Evolutionary conservation across 768 basidiomycete species (phyloP), one percentile per base, ranked within the genome.

Genomic region (Boletus pseudopeckii): DNA sequence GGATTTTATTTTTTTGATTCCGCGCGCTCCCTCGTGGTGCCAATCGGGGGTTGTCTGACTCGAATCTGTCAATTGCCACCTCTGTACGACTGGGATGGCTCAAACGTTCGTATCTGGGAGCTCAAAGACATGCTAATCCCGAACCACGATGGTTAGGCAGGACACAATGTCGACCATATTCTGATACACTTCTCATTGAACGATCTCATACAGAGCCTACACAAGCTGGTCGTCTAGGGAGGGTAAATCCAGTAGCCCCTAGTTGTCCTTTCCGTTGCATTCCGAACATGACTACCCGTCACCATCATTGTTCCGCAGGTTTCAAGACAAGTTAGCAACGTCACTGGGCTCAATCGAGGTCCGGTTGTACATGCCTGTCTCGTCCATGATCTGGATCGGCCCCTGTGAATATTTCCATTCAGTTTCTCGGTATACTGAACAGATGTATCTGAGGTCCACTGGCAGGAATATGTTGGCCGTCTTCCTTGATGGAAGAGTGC

Each of bases 281-380:
- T 30, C 33, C 41, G 45, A 45, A n/a, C 24, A 24, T 56, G 15
- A 55, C 52, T 28, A 20, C 49, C 20, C 44, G 18, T 34, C 37
- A 39, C 56, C 18, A 40, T 32, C 48, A 45, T 11, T 3, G 36
- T 32, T 34, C 26, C 43, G 42, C 38, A 41, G 30, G 41, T 63
- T 62, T 48, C 40, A 26, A 59, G 56, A 20, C 30, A 26, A n/a
- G 28, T 30, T 30, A 32, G 17, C 38, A 7, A 15, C 40, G 39
- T 8, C 53, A 20, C 3, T 15, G 17, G 40, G 22, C 57, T 61
- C 60, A 63, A 32, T 41, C 24, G 60, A 61, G 57, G 32, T 59
- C 37, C 18, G 43, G 28, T 41, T 17, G 52, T 34, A 18, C 17
- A 22, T 36, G 3, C 32, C 18, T 8, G 33, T 44, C 30, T 8